Evolutionary conservation across 2,329 filamentous ascomycete species (phyloP), one percentile per base, ranked within the genome.

Genomic region (Epichloe sylvatica): DNA sequence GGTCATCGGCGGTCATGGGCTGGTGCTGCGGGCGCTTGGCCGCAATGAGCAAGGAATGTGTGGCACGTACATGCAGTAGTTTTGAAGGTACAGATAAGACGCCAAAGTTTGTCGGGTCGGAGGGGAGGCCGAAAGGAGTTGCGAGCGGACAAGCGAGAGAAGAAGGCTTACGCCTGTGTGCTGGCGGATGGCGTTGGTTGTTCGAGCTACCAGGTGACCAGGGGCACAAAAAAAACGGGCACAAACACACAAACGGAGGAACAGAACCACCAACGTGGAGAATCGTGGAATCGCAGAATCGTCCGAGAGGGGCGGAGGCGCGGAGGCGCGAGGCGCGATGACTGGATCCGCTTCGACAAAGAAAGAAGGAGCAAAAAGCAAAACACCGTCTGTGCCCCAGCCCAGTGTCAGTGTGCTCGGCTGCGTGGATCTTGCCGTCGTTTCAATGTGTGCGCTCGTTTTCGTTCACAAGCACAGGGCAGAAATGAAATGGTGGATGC

Each of bases 21-120:
- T 23, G 25, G 46, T 37, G 17, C 25, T 45, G 33, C 41, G 37
- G 19, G 38, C 8, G 33, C 17, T 46, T 33, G 30, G 30, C 42
- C 23, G 39, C 44, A 50, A 36, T 37, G 35, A 35, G 45, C 38
- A 50, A 47, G 44, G 23, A 50, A 49, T 46, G 17, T 49, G 36
- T 41, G 38, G 44, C 34, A 50, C 49, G 19, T 39, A 50, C 49
- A 50, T 43, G 33, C 15, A 46, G 38, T 30, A 50, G 19, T 35
- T 43, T 15, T 19, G 21, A 43, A 44, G 17, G 23, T 25, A 23
- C 13, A 25, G 34, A 23, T 7, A 40, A 30, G 12, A n/a, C 21
- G 13, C 46, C 46, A 35, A 38, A 3, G 42, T 36, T 36, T 19
- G 44, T 38, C 39, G 23, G 39, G 38, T 13, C 38, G 19, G 25